A percentile compares a stretch with the other conserved stretches of the same genome.
Conservation (phyloP, 768 basidiomycete species). For the Leccinum subgranulosum region DNA sequence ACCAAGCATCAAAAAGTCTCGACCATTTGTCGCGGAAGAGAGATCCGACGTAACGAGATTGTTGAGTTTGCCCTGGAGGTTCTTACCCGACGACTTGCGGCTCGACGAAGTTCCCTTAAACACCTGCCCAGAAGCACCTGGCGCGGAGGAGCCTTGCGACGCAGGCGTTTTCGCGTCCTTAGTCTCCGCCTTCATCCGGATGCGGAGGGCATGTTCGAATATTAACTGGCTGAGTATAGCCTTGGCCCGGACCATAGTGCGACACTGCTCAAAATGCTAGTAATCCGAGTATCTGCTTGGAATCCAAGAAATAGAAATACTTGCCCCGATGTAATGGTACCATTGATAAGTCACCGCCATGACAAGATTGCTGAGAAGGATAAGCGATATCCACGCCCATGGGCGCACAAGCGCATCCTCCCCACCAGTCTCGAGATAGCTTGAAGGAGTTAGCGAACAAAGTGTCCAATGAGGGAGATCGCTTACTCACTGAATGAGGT, state of each 20-base stretch:
- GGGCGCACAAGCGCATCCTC: neutral
- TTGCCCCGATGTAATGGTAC: neutral
- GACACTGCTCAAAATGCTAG: neutral
- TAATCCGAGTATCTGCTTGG: neutral
- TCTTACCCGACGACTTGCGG: neutral
- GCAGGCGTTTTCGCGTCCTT: neutral
- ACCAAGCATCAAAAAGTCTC: conserved; percentile 3
- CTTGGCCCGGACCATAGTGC: conserved; percentile 1
- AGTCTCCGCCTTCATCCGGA: neutral
- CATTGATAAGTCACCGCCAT: neutral
- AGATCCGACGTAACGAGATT: conserved; percentile 4
- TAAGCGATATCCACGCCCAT: conserved; percentile 1
- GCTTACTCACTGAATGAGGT: neutral
- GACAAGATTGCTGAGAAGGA: neutral
- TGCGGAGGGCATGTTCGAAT: conserved; percentile 2
- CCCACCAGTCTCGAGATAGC: neutral
- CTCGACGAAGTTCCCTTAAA: neutral
- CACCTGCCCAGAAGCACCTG: neutral
- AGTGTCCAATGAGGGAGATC: neutral
- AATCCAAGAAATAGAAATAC: neutral
- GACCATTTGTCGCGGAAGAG: neutral
- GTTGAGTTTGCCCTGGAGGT: conserved; percentile 1
- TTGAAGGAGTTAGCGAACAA: neutral
- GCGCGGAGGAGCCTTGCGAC: neutral
- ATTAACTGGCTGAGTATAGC: conserved; percentile 2